Percentiles rank a stretch among this genome's conserved stretches.
phyloP scores from a whole-genome alignment of 2,329 filamentous ascomycete genomes.

The Grosmannia clavigera region DNA sequence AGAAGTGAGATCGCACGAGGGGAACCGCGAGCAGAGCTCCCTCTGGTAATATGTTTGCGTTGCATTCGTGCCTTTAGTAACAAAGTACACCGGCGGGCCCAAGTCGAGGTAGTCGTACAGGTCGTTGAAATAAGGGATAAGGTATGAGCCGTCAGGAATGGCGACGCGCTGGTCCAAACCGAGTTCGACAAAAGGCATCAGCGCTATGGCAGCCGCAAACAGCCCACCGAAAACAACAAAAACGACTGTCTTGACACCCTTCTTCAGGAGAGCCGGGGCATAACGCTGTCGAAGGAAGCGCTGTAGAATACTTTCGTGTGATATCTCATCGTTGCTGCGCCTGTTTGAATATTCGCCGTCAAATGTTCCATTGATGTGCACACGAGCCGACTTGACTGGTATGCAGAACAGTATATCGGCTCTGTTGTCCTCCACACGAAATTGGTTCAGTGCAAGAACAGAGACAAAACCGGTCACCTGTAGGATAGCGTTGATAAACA shows the following conservation, averaged over 20 bases:
- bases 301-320: slow-evolving; percentile 74
- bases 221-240: slow-evolving; percentile 75
- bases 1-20: slow-evolving; percentile 72
- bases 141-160: slow-evolving; percentile 83
- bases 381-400: slow-evolving; percentile 60
- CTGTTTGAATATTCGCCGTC: neutral
- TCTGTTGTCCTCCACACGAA: slow-evolving; percentile 73
- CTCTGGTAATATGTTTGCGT: slow-evolving; percentile 67
- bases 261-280: slow-evolving; percentile 68
- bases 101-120: slow-evolving; percentile 84
- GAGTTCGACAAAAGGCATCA: slow-evolving; percentile 74
- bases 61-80: slow-evolving; percentile 68
- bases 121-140: slow-evolving; percentile 95
- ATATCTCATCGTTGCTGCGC: slow-evolving; percentile 54
- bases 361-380: slow-evolving; percentile 46
- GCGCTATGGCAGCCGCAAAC: slow-evolving; percentile 71
- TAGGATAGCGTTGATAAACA: slow-evolving; percentile 92
- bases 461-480: slow-evolving; percentile 97
- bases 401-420: slow-evolving; percentile 90
- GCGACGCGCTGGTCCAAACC: slow-evolving; percentile 92
- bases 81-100: slow-evolving; percentile 93
- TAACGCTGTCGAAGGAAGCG: slow-evolving; percentile 84
- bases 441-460: slow-evolving; percentile 81
- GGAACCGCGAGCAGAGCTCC: slow-evolving; percentile 82
- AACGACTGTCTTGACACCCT: slow-evolving; percentile 65